These are phyloP conservation scores for Cytospora paraplurivora DNA, from an alignment of 2,329 filamentous ascomycete genomes.

Conservation along the genomic window DNA sequence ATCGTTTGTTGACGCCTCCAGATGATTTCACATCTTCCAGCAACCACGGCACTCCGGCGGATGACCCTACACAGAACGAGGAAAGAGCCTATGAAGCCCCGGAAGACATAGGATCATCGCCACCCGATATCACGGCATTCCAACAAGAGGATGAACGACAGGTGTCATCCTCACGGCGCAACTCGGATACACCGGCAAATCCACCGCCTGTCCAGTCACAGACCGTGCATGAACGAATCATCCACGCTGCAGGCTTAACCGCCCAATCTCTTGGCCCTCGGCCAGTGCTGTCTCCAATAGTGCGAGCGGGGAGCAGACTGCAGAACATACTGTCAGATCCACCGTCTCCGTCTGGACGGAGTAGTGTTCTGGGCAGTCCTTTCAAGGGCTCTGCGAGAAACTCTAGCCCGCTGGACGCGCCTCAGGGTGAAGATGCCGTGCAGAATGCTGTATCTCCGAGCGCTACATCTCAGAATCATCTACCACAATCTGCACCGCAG, in stretches of 20 bases:
- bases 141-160: constrained; percentile 11
- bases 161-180: constrained; percentile 20
- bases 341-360: constrained; percentile 56
- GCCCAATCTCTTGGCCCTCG: constrained; percentile 38
- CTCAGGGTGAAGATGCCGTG: constrained; percentile 32
- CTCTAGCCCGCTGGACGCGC: constrained; percentile 34
- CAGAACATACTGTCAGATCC: constrained; percentile 62
- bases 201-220: constrained; percentile 17
- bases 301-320: constrained; percentile 58
- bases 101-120: constrained; percentile 28
- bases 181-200: constrained; percentile 31
- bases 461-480: constrained; percentile 13
- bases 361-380: constrained; percentile 56
- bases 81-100: neutral
- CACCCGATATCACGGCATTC: constrained; percentile 26
- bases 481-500: constrained; percentile 8
- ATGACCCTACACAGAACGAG: constrained; percentile 10
- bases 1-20: constrained; percentile 52
- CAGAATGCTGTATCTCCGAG: constrained; percentile 16
- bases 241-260: constrained; percentile 30
- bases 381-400: constrained; percentile 48
- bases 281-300: constrained; percentile 57
- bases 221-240: constrained; percentile 18
- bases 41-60: constrained; percentile 19
- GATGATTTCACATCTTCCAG: constrained; percentile 50